Base-by-base conservation (phyloP, 2,329 filamentous ascomycete species). In the Colletotrichum camelliae region DNA sequence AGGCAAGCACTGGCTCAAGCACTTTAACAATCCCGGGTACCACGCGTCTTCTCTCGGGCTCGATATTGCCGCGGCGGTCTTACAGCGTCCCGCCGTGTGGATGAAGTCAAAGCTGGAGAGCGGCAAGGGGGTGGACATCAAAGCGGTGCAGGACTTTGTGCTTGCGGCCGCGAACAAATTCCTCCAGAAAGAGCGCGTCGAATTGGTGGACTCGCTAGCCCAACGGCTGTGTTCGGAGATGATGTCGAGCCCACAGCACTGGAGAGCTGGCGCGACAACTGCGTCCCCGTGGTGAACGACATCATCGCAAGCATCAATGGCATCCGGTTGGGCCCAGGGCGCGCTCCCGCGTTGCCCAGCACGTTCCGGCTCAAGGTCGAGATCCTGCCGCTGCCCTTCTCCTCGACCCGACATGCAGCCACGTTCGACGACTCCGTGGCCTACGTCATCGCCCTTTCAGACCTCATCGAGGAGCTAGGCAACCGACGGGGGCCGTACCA, bases 1-100 rank as follows among this genome's bases (percentile, higher is more conserved):
- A 0, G 82, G 81, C 1, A 78, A 77, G 57, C 83, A 84, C 58
- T 85, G 83, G 83, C 69, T 81, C 6, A 35, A 77, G 2, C 78
- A 80, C n/a, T 81, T 78, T 33, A 76, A 72, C 9, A 77, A 77
- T 21, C 9, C 65, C 15, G 58, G 67, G 1, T 10, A 16, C 7
- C 10, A 66, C 1, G 61, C 68, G 5, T 72, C 77, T 37, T 35
- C 39, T 4, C 64, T 68, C 18, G 78, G 64, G 6, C 16, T 78
- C 52, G 64, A 55, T 0, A 15, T 75, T 35, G 66, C 65, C 39
- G 48, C 33, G n/a, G 12, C 0, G 0, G 21, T n/a, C 6, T 35
- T 68, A 0, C 15, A 43, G 7, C 66, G 52, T n/a, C 52, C 48
- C 13, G 18, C 8, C 15, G n/a, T 37, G 24, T 24, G 37, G 18